phyloP scores from a whole-genome alignment of 208 protist species.

The Leishmania lainsoni region DNA sequence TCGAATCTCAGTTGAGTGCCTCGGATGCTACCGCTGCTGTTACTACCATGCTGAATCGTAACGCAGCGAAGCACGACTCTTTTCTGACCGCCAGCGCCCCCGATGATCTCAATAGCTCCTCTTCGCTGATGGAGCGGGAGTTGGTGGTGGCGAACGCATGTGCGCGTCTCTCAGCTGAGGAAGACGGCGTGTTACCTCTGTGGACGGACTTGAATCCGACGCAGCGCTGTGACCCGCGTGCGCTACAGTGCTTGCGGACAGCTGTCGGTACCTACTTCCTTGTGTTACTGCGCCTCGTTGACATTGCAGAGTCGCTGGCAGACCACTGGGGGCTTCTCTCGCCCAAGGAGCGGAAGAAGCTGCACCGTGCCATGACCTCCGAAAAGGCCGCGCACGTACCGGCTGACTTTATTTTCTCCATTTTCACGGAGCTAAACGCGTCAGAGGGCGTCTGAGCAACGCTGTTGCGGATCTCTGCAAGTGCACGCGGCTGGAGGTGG shows the following conservation, averaged over 20 bases:
- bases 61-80: background rate
- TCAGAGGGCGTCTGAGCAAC: slow-evolving; percentile 37
- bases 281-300: slow-evolving; percentile 43
- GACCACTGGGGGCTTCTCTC: slow-evolving; percentile 58
- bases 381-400: slow-evolving; percentile 45
- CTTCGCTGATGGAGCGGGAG: slow-evolving; percentile 7
- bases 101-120: slow-evolving; percentile 5
- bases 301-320: slow-evolving; percentile 24
- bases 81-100: background rate
- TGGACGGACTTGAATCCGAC: slow-evolving; percentile 45
- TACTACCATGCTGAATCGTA: background rate
- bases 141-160: slow-evolving; percentile 7
- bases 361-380: slow-evolving; percentile 45
- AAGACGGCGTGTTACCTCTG: slow-evolving; percentile 39
- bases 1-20: background rate
- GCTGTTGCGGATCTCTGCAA: slow-evolving; percentile 38
- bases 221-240: slow-evolving; percentile 38
- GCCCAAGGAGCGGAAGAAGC: slow-evolving; percentile 34
- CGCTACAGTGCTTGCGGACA: slow-evolving; percentile 37
- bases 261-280: slow-evolving; percentile 36
- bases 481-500: slow-evolving; percentile 50
- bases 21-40: background rate
- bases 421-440: slow-evolving; percentile 62
- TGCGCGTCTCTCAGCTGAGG: background rate
- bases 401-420: slow-evolving; percentile 39